Evolutionary conservation across 306 rosid species (phyloP).

Genomic region (Vigna reflexopilosa): DNA sequence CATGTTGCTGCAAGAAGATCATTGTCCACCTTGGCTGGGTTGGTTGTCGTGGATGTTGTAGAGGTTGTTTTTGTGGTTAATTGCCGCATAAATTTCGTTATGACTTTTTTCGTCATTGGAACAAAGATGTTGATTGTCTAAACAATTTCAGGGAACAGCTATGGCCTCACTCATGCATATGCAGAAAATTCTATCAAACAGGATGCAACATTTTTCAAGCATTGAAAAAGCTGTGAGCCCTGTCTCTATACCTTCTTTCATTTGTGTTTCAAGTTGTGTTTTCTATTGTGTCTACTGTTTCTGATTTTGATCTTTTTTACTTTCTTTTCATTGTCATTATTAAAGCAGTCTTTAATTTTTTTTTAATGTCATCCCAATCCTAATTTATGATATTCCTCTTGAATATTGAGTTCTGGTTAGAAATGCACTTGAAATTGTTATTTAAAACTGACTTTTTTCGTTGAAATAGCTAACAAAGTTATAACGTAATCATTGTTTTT

Average conservation of each 20-base stretch:
- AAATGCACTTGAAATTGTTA: slow-evolving; percentile 19
- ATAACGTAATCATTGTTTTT: background rate
- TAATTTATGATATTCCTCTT: slow-evolving; percentile 33
- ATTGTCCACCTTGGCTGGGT: slow-evolving; percentile 82
- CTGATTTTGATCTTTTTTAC: slow-evolving; percentile 31
- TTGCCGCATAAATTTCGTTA: slow-evolving; percentile 32
- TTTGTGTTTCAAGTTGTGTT: slow-evolving; percentile 22
- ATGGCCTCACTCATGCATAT: slow-evolving; percentile 92
- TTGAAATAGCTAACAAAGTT: background rate
- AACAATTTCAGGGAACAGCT: slow-evolving; percentile 88
- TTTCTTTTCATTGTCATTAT: slow-evolving; percentile 34
- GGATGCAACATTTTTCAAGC: slow-evolving; percentile 91
- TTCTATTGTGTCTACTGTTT: slow-evolving; percentile 22
- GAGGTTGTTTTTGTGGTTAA: slow-evolving; percentile 67
- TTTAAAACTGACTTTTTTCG: background rate
- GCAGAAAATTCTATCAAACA: slow-evolving; percentile 90
- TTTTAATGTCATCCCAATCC: slow-evolving; percentile 30
- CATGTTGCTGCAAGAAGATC: slow-evolving; percentile 83
- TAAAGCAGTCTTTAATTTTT: slow-evolving; percentile 7
- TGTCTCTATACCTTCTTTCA: slow-evolving; percentile 29
- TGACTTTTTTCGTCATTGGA: slow-evolving; percentile 23
- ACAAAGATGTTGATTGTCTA: slow-evolving; percentile 39
- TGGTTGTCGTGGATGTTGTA: slow-evolving; percentile 96
- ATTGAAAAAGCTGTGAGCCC: slow-evolving; percentile 80
- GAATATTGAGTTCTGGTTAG: slow-evolving; percentile 30